phyloP scores from a whole-genome alignment of 1,284 basidiomycete species.

The Pholiota adiposa region DNA sequence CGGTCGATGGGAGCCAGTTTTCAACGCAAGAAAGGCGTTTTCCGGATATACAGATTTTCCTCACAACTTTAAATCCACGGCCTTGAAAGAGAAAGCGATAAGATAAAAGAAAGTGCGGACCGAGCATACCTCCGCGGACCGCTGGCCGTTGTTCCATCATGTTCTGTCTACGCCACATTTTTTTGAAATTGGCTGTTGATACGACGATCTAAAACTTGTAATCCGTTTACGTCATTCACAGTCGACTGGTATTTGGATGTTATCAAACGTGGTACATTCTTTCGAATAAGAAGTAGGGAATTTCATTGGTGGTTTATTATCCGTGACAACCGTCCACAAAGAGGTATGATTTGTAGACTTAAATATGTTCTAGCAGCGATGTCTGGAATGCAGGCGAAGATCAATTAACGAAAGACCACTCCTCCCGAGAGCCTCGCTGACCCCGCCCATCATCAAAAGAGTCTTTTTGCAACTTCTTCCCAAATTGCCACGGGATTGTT shows the following conservation, averaged over 20 bases:
- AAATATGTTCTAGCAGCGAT: background rate
- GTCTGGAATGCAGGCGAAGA: background rate
- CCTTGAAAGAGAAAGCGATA: background rate
- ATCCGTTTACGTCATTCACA: background rate
- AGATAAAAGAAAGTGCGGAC: background rate
- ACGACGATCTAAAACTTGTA: background rate
- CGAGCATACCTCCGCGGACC: background rate
- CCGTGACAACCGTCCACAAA: background rate
- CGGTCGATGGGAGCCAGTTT: too few relatives aligned
- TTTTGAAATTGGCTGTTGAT: background rate
- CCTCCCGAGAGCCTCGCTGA: background rate
- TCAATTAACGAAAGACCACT: background rate
- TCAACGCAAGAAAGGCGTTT: background rate
- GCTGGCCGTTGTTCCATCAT: background rate
- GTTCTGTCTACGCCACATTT: background rate
- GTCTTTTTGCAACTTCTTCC: conserved; percentile 8
- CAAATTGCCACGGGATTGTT: conserved; percentile 10
- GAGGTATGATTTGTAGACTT: background rate
- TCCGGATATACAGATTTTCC: too few relatives aligned
- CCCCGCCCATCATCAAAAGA: background rate
- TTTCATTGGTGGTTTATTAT: background rate
- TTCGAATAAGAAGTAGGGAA: background rate
- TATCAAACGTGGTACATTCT: background rate
- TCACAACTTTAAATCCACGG: background rate
- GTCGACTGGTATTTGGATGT: background rate